Percentiles rank a stretch among this genome's conserved stretches.
phyloP scores from a whole-genome alignment of 164 flowering plant genomes.

The Echeveria elegans region DNA sequence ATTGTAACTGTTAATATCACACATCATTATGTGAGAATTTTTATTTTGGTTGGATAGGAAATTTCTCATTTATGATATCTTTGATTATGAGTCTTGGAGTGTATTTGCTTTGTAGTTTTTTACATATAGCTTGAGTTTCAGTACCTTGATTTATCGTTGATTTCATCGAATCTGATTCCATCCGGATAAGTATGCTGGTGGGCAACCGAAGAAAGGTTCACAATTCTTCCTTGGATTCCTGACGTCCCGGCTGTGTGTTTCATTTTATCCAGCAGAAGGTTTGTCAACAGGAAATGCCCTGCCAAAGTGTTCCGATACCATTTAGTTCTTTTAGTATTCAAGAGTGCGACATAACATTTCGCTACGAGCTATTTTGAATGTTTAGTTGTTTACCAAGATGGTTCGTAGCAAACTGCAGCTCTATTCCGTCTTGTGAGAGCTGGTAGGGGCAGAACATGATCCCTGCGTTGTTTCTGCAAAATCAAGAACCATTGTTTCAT shows the following conservation, averaged over 20 bases:
- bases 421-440: constrained; percentile 77
- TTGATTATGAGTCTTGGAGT: not conserved
- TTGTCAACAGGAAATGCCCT: constrained; percentile 90
- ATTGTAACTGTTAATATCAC: constrained; percentile 39
- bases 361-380: not conserved
- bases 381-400: constrained; percentile 55
- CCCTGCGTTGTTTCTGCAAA: constrained; percentile 88
- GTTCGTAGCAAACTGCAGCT: constrained; percentile 86
- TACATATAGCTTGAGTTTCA: not conserved
- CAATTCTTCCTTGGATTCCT: constrained; percentile 82
- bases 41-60: not conserved
- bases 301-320: constrained; percentile 4
- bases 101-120: too few species aligned
- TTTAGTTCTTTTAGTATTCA: too few species aligned
- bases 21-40: not conserved
- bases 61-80: not conserved
- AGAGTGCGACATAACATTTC: not conserved
- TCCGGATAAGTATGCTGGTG: constrained; percentile 50
- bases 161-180: constrained; percentile 56
- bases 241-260: constrained; percentile 55
- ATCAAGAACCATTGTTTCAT: not conserved
- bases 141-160: constrained; percentile 54
- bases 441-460: constrained; percentile 90
- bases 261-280: constrained; percentile 88
- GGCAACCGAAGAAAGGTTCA: constrained; percentile 83